These are phyloP conservation scores for Sporothrix pseudoabietina DNA, from an alignment of 2,329 filamentous ascomycete genomes.

Conservation along the genomic window DNA sequence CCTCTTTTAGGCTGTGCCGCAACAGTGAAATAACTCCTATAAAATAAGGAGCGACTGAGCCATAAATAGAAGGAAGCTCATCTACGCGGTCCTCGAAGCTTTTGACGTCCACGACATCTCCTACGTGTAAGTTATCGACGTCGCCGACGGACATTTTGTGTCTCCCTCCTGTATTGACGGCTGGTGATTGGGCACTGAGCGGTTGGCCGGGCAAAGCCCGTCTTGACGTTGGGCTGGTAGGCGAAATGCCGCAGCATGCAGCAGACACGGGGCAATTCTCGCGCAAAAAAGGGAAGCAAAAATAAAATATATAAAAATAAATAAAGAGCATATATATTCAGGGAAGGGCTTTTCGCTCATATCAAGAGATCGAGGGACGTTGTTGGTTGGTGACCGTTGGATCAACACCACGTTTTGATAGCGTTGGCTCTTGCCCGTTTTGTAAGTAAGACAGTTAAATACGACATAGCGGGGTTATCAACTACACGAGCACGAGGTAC, in stretches of 20 bases:
- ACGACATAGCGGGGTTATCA: background rate
- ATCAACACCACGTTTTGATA: background rate
- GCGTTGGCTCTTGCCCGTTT: background rate
- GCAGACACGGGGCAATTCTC: constrained; percentile 19
- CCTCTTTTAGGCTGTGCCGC: background rate
- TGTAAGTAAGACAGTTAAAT: background rate
- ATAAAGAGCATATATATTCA: background rate
- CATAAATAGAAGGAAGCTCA: background rate
- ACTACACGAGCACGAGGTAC: background rate
- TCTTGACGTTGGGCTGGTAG: background rate
- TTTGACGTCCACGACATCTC: no score
- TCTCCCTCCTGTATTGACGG: background rate
- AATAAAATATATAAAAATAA: background rate
- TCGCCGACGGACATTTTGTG: background rate
- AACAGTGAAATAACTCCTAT: no score
- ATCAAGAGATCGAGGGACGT: background rate
- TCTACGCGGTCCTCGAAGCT: background rate
- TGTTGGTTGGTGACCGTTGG: background rate
- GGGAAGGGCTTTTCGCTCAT: background rate
- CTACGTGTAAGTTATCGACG: background rate
- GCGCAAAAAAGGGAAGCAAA: background rate
- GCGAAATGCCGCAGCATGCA: constrained; percentile 18
- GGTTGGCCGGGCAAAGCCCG: constrained; percentile 5
- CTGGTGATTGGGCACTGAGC: constrained; percentile 10
- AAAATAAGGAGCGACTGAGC: background rate